These are phyloP conservation scores for Yamadazyma membranifaciens DNA, from an alignment of 1,139 yeast genomes.

Conservation along the genomic window DNA sequence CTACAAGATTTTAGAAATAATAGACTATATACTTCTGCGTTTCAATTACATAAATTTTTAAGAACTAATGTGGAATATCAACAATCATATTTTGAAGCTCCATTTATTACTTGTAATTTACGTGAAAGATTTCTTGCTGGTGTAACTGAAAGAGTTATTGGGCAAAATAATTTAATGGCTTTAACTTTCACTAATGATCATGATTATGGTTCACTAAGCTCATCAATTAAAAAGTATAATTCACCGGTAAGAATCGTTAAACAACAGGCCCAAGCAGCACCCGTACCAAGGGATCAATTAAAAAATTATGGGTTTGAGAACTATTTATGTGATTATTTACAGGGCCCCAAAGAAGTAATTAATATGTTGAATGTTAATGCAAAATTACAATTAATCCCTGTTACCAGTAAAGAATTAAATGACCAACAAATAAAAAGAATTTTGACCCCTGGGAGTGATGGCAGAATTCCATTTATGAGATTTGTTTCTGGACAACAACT, in stretches of 20 bases:
- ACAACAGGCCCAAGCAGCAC: conserved; percentile 12
- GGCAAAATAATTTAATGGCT: conserved; percentile 53
- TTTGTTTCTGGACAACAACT: conserved; percentile 61
- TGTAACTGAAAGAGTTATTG: conserved; percentile 59
- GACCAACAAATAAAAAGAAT: conserved; percentile 39
- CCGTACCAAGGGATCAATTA: conserved; percentile 31
- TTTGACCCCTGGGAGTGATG: conserved; percentile 35
- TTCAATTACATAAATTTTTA: conserved; percentile 29
- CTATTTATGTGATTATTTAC: conserved; percentile 64
- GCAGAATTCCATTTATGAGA: conserved; percentile 46
- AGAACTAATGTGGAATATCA: conserved; percentile 31
- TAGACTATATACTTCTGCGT: conserved; percentile 28
- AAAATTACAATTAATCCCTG: conserved; percentile 64
- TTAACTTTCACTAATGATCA: conserved; percentile 35
- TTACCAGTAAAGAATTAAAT: conserved; percentile 43
- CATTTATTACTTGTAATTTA: conserved; percentile 64
- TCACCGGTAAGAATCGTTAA: conserved; percentile 35
- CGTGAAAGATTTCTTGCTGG: conserved; percentile 49
- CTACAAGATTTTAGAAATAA: conserved; percentile 29
- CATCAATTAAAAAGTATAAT: conserved; percentile 25
- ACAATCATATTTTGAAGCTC: conserved; percentile 65
- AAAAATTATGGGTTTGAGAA: conserved; percentile 71
- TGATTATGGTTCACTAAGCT: conserved; percentile 24
- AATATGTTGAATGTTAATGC: conserved; percentile 67
- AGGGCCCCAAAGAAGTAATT: conserved; percentile 75